Evolutionary conservation across 2,329 filamentous ascomycete species (phyloP).

Genomic region (Aspergillus tamarii): DNA sequence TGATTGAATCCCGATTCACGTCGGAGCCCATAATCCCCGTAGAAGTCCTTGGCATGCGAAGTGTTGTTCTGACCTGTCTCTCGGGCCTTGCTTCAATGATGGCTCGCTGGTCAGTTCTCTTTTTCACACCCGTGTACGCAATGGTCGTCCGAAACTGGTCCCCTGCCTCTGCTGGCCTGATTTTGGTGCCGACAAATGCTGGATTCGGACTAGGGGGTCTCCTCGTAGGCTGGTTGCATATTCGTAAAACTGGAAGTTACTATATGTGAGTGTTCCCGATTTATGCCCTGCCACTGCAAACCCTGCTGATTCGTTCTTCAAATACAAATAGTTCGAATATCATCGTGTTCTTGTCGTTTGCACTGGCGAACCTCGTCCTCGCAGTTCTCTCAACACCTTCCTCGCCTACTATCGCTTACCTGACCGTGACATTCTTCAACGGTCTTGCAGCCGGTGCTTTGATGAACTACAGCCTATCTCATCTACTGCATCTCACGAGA

Average conservation of each 20-base stretch:
- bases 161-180: constrained; percentile 71
- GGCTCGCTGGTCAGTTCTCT: constrained; percentile 77
- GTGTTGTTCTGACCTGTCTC: constrained; percentile 72
- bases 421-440: constrained; percentile 67
- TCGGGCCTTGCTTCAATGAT: constrained; percentile 79
- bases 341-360: constrained; percentile 65
- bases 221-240: constrained; percentile 73
- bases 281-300: neutral
- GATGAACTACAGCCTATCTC: constrained; percentile 80
- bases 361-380: constrained; percentile 60
- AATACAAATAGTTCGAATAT: constrained; percentile 54
- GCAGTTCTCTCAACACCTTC: constrained; percentile 58
- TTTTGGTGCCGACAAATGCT: constrained; percentile 78
- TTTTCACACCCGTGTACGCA: constrained; percentile 79
- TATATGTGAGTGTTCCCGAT: constrained; percentile 54
- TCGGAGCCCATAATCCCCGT: constrained; percentile 76
- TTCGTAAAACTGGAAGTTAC: constrained; percentile 72
- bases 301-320: neutral
- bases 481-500: constrained; percentile 72
- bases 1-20: constrained; percentile 67
- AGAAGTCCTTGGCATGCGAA: constrained; percentile 68
- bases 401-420: constrained; percentile 57
- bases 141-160: constrained; percentile 73
- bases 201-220: constrained; percentile 78
- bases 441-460: constrained; percentile 73